These are phyloP conservation scores for Blastobotrys buckinghamii DNA, from an alignment of 1,139 yeast genomes.

Conservation along the genomic window DNA sequence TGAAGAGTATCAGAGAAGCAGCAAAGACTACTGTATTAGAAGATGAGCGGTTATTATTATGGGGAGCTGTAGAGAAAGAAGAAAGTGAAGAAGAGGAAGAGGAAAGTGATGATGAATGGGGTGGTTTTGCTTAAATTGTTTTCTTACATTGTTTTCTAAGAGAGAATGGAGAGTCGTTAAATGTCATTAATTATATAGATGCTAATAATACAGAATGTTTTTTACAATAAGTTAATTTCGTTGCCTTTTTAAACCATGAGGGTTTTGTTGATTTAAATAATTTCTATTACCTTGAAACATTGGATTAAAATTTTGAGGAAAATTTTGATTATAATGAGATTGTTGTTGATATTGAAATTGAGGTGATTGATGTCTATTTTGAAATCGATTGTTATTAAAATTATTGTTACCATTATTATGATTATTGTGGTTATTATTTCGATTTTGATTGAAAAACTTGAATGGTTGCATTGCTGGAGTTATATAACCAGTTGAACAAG, in stretches of 20 bases:
- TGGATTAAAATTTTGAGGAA: constrained; percentile 5
- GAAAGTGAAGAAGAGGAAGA: constrained; percentile 34
- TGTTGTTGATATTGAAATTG: constrained; percentile 3
- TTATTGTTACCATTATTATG: too few species aligned
- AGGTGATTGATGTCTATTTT: not conserved
- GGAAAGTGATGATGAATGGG: constrained; percentile 25
- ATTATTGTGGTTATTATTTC: too few species aligned
- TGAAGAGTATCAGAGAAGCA: constrained; percentile 62
- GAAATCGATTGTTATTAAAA: too few species aligned
- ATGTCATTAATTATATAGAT: not conserved
- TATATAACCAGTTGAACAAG: not conserved
- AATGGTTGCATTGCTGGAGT: constrained; percentile 10
- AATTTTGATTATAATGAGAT: not conserved
- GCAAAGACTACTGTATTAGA: constrained; percentile 59
- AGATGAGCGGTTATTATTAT: constrained; percentile 56
- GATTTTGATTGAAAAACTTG: not conserved
- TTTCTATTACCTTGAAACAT: constrained; percentile 1
- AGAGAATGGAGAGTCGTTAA: too few species aligned
- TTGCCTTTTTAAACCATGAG: constrained; percentile 11
- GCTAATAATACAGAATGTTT: not conserved
- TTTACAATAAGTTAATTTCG: not conserved
- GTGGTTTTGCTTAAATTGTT: constrained; percentile 22
- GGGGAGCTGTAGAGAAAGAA: constrained; percentile 52
- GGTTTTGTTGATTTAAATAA: not conserved
- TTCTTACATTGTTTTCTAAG: too few species aligned